Evolutionary conservation across 2,329 filamentous ascomycete genomes (phyloP).

Genomic region (Rhexocercosporidium sp.): DNA sequence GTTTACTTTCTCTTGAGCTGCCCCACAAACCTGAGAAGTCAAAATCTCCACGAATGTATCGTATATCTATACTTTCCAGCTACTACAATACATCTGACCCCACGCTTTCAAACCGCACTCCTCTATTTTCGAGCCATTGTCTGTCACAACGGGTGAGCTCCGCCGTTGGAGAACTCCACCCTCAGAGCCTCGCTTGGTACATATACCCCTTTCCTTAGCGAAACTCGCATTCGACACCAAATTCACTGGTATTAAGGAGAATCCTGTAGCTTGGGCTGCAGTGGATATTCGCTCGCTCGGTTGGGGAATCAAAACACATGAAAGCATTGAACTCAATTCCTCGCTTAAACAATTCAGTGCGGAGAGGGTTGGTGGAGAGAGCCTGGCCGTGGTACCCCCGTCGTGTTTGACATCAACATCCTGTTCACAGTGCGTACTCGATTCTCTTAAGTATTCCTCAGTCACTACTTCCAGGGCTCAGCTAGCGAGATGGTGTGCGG

Average conservation of each 20-base stretch:
- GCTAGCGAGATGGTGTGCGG: too few species aligned
- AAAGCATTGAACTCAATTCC: too few species aligned
- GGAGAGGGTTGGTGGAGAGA: too few species aligned
- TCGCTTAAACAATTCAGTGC: too few species aligned
- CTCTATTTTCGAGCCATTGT: not conserved
- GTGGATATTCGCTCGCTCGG: too few species aligned
- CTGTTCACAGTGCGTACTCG: too few species aligned
- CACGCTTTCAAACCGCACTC: too few species aligned
- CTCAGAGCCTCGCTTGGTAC: not conserved
- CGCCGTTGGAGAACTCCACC: not conserved
- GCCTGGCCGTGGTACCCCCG: too few species aligned
- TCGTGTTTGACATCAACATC: too few species aligned
- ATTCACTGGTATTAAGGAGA: not conserved
- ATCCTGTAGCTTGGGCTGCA: not conserved
- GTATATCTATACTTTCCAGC: not conserved
- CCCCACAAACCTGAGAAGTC: not conserved
- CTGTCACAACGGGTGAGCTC: not conserved
- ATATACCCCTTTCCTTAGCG: not conserved
- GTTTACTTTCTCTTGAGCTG: not conserved
- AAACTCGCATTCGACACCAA: not conserved
- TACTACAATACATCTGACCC: not conserved
- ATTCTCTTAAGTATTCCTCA: too few species aligned
- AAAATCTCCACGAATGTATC: not conserved
- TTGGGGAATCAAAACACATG: too few species aligned
- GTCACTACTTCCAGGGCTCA: too few species aligned